Conservation (phyloP, 2,329 filamentous ascomycete genomes). For the Cytospora piceae region DNA sequence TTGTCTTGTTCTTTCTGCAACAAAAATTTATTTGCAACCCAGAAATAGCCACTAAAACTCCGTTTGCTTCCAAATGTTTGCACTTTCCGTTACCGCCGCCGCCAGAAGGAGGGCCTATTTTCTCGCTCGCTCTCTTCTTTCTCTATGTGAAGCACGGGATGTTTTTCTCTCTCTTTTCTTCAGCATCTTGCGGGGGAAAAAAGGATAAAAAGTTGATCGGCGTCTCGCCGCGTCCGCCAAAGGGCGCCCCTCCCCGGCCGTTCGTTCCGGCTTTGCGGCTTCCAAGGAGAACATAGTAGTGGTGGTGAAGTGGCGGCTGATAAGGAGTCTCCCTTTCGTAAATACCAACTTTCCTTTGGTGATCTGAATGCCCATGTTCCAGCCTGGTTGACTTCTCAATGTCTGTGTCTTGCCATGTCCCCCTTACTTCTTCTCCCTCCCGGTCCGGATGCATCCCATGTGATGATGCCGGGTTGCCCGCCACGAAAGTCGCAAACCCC, state of each 20-base stretch:
- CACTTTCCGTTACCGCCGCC: constrained; percentile 24
- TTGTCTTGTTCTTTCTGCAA: not conserved
- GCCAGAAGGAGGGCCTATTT: constrained; percentile 8
- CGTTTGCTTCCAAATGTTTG: constrained; percentile 29
- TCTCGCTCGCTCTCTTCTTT: constrained; percentile 15
- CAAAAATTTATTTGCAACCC: constrained; percentile 28
- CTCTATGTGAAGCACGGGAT: constrained; percentile 9
- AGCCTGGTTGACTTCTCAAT: not conserved
- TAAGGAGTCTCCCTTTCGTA: not conserved
- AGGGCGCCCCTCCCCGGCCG: not conserved
- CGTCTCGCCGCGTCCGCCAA: not conserved
- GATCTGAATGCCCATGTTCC: not conserved
- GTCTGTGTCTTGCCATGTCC: not conserved
- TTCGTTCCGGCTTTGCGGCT: not conserved
- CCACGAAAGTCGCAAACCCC: not conserved
- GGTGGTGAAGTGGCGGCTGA: not conserved
- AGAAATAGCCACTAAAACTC: constrained; percentile 31
- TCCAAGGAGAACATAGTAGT: not conserved
- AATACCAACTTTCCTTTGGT: not conserved
- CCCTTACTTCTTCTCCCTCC: not conserved
- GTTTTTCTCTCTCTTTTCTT: not conserved
- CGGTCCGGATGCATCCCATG: not conserved
- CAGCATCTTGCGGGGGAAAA: not conserved
- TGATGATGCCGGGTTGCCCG: not conserved
- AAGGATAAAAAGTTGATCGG: not conserved